phyloP scores from a whole-genome alignment of 345 rosid genomes.

The Rubroshorea leprosula region DNA sequence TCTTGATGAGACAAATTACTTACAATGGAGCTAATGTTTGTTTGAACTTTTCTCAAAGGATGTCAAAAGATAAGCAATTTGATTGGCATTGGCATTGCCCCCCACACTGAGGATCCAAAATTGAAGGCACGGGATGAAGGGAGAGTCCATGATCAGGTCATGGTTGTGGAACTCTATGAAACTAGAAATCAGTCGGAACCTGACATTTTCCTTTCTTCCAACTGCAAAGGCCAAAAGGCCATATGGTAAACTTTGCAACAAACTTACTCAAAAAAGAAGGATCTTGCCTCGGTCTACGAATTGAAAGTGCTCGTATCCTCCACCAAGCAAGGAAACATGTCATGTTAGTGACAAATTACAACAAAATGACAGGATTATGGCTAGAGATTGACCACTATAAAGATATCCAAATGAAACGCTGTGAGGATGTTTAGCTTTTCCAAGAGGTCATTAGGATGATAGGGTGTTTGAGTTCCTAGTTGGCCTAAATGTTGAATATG shows the following conservation, averaged over 20 bases:
- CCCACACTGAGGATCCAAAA: neutral
- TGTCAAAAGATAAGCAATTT: neutral
- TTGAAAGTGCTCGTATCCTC: neutral
- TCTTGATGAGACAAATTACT: neutral
- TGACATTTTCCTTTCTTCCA: neutral
- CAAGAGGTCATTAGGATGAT: too few relatives aligned
- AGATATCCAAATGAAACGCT: too few relatives aligned
- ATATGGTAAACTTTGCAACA: neutral
- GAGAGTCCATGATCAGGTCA: neutral
- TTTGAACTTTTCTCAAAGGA: neutral
- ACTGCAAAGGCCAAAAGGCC: neutral
- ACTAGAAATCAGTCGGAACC: neutral
- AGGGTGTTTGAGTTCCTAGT: too few relatives aligned
- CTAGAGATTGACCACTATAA: too few relatives aligned
- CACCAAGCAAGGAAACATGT: neutral
- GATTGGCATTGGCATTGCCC: neutral
- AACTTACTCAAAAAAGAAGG: neutral
- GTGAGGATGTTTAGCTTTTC: too few relatives aligned
- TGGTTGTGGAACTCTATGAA: neutral
- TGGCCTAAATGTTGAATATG: too few relatives aligned
- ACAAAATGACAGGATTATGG: too few relatives aligned
- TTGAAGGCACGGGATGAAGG: neutral
- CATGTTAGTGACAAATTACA: too few relatives aligned
- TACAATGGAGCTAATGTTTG: neutral
- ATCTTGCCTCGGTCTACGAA: neutral